phyloP scores from a whole-genome alignment of 129 eudicot species.

The Lactuca sativa region DNA sequence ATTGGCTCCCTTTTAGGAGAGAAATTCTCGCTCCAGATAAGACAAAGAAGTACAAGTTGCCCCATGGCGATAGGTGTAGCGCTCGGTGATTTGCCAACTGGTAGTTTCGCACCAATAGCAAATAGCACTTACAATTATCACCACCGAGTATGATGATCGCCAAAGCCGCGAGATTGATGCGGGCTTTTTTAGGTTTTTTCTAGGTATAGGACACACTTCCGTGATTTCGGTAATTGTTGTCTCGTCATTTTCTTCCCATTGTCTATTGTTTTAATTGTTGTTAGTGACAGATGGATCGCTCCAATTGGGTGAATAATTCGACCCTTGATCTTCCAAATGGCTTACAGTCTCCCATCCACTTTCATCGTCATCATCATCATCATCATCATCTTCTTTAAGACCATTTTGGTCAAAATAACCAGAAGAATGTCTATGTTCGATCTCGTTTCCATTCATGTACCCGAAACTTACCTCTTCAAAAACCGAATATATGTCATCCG shows the following conservation, averaged over 20 bases:
- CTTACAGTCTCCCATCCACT: conserved; percentile 98
- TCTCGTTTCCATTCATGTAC: conserved; percentile 52
- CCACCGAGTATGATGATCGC: conserved; percentile 60
- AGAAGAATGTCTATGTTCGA: conserved; percentile 39
- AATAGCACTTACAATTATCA: conserved; percentile 76
- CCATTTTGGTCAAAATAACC: conserved; percentile 42
- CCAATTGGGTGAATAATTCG: conserved; percentile 73
- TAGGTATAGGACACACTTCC: conserved; percentile 54
- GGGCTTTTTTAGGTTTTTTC: conserved; percentile 47
- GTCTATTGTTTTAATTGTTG: too few species aligned
- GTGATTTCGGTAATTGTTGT: conserved; percentile 62
- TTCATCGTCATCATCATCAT: conserved; percentile 59
- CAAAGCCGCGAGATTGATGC: conserved; percentile 71
- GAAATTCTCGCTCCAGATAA: too few species aligned
- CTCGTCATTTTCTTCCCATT: conserved; percentile 61
- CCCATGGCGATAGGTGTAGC: too few species aligned
- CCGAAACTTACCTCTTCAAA: conserved; percentile 73
- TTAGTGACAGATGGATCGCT: conserved; percentile 66
- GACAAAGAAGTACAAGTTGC: too few species aligned
- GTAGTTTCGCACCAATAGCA: too few species aligned
- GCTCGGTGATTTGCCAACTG: too few species aligned
- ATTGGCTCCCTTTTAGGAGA: too few species aligned
- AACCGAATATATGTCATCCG: conserved; percentile 72
- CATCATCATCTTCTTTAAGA: conserved; percentile 39
- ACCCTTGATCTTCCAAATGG: conserved; percentile 74